Base-by-base conservation (phyloP, 2,329 filamentous ascomycete genomes). In the Pseudogymnoascus sp. region DNA sequence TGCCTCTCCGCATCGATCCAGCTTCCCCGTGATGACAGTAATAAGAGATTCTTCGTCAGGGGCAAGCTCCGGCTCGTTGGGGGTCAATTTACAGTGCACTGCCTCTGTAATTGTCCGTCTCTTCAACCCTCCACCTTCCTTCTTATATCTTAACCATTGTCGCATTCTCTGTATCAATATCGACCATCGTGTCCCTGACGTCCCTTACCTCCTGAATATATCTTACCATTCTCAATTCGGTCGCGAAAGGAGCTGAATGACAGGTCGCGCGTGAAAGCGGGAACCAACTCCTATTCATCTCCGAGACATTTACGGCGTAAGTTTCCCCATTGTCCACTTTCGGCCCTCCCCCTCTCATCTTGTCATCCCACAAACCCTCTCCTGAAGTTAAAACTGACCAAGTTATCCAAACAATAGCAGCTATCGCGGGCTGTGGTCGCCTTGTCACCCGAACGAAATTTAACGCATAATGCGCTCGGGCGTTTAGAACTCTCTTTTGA, bases 401-500 rank as follows among this genome's bases (percentile, higher is more conserved):
- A 52, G 25, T 30, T 52, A 30, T 52, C 25, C 45, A 30, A 52
- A 52, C 45, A 52, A 8, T 30, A 52, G 14, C 11, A 12, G 28
- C 25, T 30, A 25, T 52, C 45, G 45, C 45, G 45, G 25, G 45
- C 45, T 30, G 45, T 52, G n/a, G n/a, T 52, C 25, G 45, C 45
- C 45, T 19, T 19, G 45, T 52, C 30, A 52, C 12, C 45, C 45
- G 45, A 16, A 19, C 45, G 45, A 52, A 52, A 52, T 30, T 52
- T 52, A 52, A 52, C 45, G 45, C 45, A 52, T 52, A 52, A 52
- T 52, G 45, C 45, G 45, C 45, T 52, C 45, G 45, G 45, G 25
- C 45, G 45, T 52, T 52, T 52, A 52, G 45, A 52, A 52, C 45
- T 52, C 45, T 52, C 45, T 52, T 52, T 52, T 19, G 45, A 52